Percentiles rank a stretch among this genome's conserved stretches.
phyloP scores from a whole-genome alignment of 2,329 filamentous ascomycete species.

The Calonectria honghensis region DNA sequence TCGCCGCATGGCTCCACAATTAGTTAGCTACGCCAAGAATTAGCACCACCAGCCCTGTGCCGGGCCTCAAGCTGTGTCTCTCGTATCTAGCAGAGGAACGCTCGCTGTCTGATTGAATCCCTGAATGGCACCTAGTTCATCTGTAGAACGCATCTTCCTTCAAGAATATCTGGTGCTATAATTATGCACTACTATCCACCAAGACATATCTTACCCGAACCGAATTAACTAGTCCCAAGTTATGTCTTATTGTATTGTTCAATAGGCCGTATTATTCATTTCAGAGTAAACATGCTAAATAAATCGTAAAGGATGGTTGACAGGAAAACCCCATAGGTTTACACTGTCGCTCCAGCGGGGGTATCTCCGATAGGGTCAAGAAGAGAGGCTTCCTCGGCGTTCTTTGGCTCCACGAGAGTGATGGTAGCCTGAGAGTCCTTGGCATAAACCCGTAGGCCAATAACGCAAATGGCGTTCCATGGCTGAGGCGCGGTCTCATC shows the following conservation, averaged over 20 bases:
- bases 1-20: neutral
- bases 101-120: neutral
- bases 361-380: neutral
- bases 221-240: neutral
- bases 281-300: neutral
- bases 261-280: neutral
- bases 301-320: neutral
- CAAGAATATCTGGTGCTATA: neutral
- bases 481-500: slow-evolving; percentile 4
- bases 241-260: neutral
- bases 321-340: neutral
- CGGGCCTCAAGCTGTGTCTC: neutral
- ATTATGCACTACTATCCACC: neutral
- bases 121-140: neutral
- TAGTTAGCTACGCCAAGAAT: neutral
- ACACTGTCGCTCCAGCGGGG: slow-evolving; percentile 8
- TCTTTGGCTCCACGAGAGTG: slow-evolving; percentile 1
- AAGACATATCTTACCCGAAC: neutral
- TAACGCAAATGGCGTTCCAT: slow-evolving; percentile 17
- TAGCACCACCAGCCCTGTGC: neutral
- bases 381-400: neutral
- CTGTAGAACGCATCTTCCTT: neutral
- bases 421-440: slow-evolving; percentile 10
- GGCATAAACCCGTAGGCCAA: slow-evolving; percentile 3
- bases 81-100: neutral